Conservation (phyloP, 2,329 filamentous ascomycete genomes). For the Diaporthe destruens region DNA sequence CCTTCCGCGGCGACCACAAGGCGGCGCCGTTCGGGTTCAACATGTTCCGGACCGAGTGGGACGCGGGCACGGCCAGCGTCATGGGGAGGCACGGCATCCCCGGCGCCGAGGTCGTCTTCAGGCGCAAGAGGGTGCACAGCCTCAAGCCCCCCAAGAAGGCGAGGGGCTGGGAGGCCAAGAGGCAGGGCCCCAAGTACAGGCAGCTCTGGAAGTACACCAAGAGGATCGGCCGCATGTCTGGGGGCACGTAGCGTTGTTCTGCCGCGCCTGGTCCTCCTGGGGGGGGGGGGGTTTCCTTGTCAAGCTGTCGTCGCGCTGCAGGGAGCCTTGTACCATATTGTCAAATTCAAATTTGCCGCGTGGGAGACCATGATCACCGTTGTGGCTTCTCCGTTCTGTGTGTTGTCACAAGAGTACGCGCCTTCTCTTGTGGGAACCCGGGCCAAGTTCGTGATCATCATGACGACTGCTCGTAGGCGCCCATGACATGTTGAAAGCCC, state of each 20-base stretch:
- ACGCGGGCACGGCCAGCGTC: slow-evolving; percentile 86
- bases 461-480: not conserved
- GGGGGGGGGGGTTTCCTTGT: too few relatives aligned
- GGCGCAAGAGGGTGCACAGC: slow-evolving; percentile 80
- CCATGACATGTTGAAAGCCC: not conserved
- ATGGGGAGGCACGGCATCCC: slow-evolving; percentile 84
- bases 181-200: slow-evolving; percentile 73
- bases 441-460: not conserved
- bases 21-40: slow-evolving; percentile 83
- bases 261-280: not conserved
- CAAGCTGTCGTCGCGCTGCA: not conserved
- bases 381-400: not conserved
- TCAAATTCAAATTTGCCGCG: slow-evolving; percentile 14
- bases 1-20: slow-evolving; percentile 77
- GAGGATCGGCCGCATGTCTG: slow-evolving; percentile 57
- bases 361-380: not conserved
- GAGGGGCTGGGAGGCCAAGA: slow-evolving; percentile 76
- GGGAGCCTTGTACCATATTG: slow-evolving; percentile 17
- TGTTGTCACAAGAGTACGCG: not conserved
- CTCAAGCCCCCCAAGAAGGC: slow-evolving; percentile 72
- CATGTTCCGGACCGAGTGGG: slow-evolving; percentile 91
- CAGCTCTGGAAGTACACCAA: slow-evolving; percentile 75
- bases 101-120: slow-evolving; percentile 87
- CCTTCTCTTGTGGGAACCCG: not conserved
- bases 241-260: slow-evolving; percentile 36